Percentiles rank a stretch among this genome's conserved stretches.
Evolutionary conservation across 2,329 filamentous ascomycete species (phyloP).

Genomic region (Aspergillus terreus): DNA sequence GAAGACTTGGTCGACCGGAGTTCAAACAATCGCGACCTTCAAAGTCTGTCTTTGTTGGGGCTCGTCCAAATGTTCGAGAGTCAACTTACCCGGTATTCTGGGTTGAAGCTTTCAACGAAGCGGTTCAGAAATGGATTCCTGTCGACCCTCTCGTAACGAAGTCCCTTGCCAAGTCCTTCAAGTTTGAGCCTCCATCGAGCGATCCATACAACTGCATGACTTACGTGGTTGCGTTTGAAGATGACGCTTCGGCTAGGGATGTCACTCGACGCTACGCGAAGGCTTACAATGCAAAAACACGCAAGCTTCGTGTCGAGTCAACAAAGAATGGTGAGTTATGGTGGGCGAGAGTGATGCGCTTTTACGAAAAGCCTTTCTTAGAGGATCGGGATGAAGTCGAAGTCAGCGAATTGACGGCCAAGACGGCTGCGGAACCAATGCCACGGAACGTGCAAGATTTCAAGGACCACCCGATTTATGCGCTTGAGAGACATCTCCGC

Average conservation of each 20-base stretch:
- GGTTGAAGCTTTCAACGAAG: constrained; percentile 85
- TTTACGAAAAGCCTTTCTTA: constrained; percentile 41
- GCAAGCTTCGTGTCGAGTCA: constrained; percentile 72
- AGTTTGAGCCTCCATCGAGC: constrained; percentile 76
- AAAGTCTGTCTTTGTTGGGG: constrained; percentile 17
- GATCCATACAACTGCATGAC: constrained; percentile 72
- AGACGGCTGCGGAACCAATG: constrained; percentile 75
- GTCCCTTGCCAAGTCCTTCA: constrained; percentile 69
- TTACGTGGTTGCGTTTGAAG: constrained; percentile 83
- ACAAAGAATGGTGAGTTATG: constrained; percentile 55
- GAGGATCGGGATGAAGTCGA: constrained; percentile 79
- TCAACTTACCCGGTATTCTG: constrained; percentile 83
- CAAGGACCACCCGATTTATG: constrained; percentile 79
- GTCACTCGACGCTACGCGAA: constrained; percentile 86
- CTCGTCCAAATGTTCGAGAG: constrained; percentile 55
- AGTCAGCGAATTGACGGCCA: constrained; percentile 67
- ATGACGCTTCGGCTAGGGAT: constrained; percentile 72
- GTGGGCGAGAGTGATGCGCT: constrained; percentile 48
- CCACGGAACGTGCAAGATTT: constrained; percentile 83
- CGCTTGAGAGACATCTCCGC: constrained; percentile 78
- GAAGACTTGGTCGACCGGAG: constrained; percentile 36
- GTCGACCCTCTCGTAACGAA: constrained; percentile 81
- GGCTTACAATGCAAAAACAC: constrained; percentile 85
- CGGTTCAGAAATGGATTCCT: constrained; percentile 86
- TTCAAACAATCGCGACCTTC: constrained; percentile 23